Conservation (phyloP, 2,329 filamentous ascomycete genomes). For the Diplodia intermedia region DNA sequence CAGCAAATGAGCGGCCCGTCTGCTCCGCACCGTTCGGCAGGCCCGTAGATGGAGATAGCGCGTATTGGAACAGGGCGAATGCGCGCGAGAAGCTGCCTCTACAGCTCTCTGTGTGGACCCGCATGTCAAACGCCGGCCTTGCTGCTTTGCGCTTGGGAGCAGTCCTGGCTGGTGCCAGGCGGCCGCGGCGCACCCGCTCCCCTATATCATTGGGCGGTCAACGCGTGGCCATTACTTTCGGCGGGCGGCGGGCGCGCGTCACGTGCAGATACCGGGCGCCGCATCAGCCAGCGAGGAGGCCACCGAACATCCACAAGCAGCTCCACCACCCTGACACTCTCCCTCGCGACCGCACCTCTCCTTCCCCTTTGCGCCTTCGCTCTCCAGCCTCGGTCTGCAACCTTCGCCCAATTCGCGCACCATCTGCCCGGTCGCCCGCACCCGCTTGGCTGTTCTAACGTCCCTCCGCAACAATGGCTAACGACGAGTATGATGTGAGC, state of each 20-base stretch:
- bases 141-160: not conserved
- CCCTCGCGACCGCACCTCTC: slow-evolving; percentile 37
- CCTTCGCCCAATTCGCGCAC: slow-evolving; percentile 13
- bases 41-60: not conserved
- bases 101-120: not conserved
- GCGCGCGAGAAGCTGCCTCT: not conserved
- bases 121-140: not conserved
- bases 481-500: slow-evolving; percentile 99
- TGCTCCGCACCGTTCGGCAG: not conserved
- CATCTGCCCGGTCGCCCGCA: slow-evolving; percentile 7
- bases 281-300: slow-evolving; percentile 33
- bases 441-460: slow-evolving; percentile 12
- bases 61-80: not conserved
- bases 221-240: slow-evolving; percentile 11
- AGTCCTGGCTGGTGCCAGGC: not conserved
- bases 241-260: not conserved
- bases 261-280: slow-evolving; percentile 28
- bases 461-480: slow-evolving; percentile 73
- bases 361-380: slow-evolving; percentile 32
- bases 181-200: slow-evolving; percentile 9
- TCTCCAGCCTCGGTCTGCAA: slow-evolving; percentile 10
- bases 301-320: slow-evolving; percentile 31
- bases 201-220: slow-evolving; percentile 11
- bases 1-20: not conserved
- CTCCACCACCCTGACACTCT: slow-evolving; percentile 34